Evolutionary conservation across 371 early-diverging fungal species (phyloP), one percentile per base, ranked within the genome.

Genomic region (Gilbertella persicaria): DNA sequence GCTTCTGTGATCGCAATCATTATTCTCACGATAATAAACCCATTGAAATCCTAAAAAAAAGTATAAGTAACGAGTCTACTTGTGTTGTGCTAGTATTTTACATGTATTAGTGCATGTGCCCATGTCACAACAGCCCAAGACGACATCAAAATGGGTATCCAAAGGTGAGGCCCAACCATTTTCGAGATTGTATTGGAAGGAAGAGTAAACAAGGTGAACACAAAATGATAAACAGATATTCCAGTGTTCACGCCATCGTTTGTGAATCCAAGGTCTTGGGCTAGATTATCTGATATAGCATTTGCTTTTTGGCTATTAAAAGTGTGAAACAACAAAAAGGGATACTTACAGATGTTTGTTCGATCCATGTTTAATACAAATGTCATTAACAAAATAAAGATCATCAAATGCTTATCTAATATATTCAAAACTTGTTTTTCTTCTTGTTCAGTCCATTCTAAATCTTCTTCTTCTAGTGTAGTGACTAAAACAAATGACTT

Each of bases 131-230:
- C 38, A 10, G 82, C 86, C 86, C 86, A 86, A 5, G 75, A 38
- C n/a, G 62, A 61, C 83, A 86, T 84, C 24, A 86, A 54, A 41
- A 78, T 65, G 0, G 86, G 85, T 30, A 84, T 81, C 73, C 80
- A 80, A 9, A 71, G 51, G 43, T 83, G 80, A 1, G 85, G 71
- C 16, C 85, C 84, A 8, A 78, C 62, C 7, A 66, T 66, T 36
- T 79, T 79, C 6, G 76, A 73, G 28, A 83, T 58, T 44, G 78
- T 60, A 38, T 74, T 77, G 30, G 79, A 67, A 1, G 75, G 75
- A 5, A 84, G 26, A 3, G 75, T 67, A 35, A 62, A 52, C 20
- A 66, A 28, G 6, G 71, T 71, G 30, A 75, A 75, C 2, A 69
- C 45, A 17, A 71, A 20, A 29, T 71, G 51, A 33, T 75, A 67